A percentile compares a stretch with the other conserved stretches of the same genome.
phyloP scores from a whole-genome alignment of 2,329 filamentous ascomycete genomes.

The Aquanectria penicillioides region DNA sequence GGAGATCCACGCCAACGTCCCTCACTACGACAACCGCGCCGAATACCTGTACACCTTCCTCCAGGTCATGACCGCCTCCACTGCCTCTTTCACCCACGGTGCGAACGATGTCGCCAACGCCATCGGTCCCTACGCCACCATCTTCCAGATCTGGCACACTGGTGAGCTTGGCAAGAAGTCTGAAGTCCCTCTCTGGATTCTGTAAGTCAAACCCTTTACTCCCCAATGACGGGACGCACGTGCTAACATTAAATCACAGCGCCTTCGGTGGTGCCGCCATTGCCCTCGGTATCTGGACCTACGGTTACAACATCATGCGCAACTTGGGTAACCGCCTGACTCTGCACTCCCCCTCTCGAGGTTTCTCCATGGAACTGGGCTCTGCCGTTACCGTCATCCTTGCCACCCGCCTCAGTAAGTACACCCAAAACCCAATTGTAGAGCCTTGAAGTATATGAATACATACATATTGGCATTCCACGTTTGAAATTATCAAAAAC shows the following conservation, averaged over 20 bases:
- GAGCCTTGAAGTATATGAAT: no score
- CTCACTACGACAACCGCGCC: conserved; percentile 66
- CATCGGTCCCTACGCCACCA: conserved; percentile 70
- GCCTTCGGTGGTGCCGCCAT: conserved; percentile 63
- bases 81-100: conserved; percentile 73
- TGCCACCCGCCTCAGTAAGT: conserved; percentile 66
- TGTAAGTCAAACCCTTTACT: conserved; percentile 43
- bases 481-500: no score
- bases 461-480: no score
- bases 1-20: conserved; percentile 64
- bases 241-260: conserved; percentile 15
- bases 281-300: conserved; percentile 68
- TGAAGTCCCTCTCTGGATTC: conserved; percentile 68
- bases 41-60: conserved; percentile 71
- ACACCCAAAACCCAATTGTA: fast-evolving
- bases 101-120: conserved; percentile 74
- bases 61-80: conserved; percentile 69
- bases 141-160: conserved; percentile 68
- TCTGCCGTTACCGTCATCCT: conserved; percentile 70
- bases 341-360: conserved; percentile 68
- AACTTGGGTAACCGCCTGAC: conserved; percentile 71
- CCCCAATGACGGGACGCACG: background rate
- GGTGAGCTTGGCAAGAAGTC: conserved; percentile 57
- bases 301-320: conserved; percentile 74
- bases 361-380: conserved; percentile 70